phyloP scores from a whole-genome alignment of 192 early-diverging fungal species.

The Coemansia guatemalensis region DNA sequence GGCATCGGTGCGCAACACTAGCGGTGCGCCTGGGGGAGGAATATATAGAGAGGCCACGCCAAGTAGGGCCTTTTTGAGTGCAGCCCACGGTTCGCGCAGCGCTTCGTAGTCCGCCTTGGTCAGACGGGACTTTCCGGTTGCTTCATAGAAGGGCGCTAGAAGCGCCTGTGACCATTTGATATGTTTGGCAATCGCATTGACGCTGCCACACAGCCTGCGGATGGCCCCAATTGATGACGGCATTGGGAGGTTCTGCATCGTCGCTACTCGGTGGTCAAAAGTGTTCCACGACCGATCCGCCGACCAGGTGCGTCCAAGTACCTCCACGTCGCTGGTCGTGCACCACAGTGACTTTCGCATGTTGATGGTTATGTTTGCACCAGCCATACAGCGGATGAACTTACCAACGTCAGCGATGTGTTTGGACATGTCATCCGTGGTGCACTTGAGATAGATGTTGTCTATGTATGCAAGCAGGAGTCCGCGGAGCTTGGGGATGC shows the following conservation, averaged over 20 bases:
- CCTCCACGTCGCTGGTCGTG: constrained; percentile 3
- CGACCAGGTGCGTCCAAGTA: constrained; percentile 1
- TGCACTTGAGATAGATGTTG: constrained; percentile 31
- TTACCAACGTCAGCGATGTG: constrained; percentile 20
- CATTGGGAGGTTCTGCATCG: constrained; percentile 8
- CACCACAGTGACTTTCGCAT: constrained; percentile 20
- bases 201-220: constrained; percentile 12
- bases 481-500: not conserved
- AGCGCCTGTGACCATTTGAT: constrained; percentile 16
- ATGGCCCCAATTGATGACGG: constrained; percentile 10
- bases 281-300: constrained; percentile 8
- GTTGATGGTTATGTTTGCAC: constrained; percentile 16
- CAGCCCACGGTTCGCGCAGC: constrained; percentile 6
- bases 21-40: constrained; percentile 22
- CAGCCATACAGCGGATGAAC: not conserved
- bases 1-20: constrained; percentile 26
- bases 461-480: constrained; percentile 27
- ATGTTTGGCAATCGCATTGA: constrained; percentile 22
- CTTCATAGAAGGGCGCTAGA: constrained; percentile 27
- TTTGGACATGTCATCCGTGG: not conserved
- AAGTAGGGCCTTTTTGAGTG: constrained; percentile 6
- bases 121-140: not conserved
- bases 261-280: constrained; percentile 19
- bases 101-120: constrained; percentile 2
- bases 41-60: constrained; percentile 13